A percentile compares a stretch with the other conserved stretches of the same genome.
These are phyloP conservation scores for Umbellularia californica DNA, from an alignment of 164 flowering plant genomes.

Conservation along the genomic window DNA sequence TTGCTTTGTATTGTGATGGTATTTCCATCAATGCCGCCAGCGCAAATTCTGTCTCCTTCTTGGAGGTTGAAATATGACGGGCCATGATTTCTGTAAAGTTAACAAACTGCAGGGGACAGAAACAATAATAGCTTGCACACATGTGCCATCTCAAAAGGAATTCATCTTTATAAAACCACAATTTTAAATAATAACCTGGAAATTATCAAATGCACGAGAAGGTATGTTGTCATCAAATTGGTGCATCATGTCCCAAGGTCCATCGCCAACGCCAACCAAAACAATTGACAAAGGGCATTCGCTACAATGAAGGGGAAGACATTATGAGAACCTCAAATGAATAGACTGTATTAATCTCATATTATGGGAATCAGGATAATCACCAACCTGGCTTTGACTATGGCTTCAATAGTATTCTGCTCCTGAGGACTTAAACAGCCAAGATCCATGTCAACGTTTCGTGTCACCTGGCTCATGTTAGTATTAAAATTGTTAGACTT, in stretches of 20 bases:
- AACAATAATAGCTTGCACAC: neutral
- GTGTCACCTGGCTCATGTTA: constrained; percentile 33
- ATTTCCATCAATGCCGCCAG: constrained; percentile 52
- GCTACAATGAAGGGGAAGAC: constrained; percentile 20
- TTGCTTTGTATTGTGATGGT: constrained; percentile 49
- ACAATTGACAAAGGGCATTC: constrained; percentile 47
- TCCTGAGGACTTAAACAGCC: constrained; percentile 46
- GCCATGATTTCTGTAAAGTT: constrained; percentile 52
- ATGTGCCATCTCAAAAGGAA: neutral
- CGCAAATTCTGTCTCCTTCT: constrained; percentile 52
- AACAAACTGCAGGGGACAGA: constrained; percentile 40
- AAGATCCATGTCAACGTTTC: constrained; percentile 33
- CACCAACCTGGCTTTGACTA: constrained; percentile 60
- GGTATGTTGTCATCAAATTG: constrained; percentile 56
- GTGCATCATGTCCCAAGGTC: constrained; percentile 57
- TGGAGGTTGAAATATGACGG: constrained; percentile 14
- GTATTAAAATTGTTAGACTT: neutral
- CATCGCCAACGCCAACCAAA: constrained; percentile 59
- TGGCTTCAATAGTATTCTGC: constrained; percentile 40
- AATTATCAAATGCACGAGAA: constrained; percentile 45
- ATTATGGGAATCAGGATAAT: neutral
- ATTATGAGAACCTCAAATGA: neutral
- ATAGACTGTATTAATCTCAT: neutral
- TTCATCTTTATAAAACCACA: neutral
- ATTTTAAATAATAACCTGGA: constrained; percentile 31